Conservation (phyloP, 495 filamentous ascomycete species). For the Penicillium cataractarum region DNA sequence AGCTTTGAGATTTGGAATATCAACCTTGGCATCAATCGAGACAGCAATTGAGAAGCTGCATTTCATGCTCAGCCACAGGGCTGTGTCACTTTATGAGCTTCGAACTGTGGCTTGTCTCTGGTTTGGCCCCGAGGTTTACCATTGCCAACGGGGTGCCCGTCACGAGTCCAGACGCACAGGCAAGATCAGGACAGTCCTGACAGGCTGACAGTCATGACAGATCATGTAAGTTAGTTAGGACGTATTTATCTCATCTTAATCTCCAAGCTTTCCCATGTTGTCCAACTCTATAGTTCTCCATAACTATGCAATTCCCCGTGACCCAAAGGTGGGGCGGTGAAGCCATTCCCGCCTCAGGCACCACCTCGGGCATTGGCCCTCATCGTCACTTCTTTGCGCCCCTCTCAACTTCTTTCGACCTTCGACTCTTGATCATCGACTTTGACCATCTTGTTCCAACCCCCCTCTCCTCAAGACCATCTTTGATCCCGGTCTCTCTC, state of each 20-base stretch:
- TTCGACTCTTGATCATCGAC: neutral
- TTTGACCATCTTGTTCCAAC: slow-evolving; percentile 17
- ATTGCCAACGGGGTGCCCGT: neutral
- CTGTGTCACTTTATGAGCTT: neutral
- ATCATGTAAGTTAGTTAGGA: neutral
- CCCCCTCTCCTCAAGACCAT: slow-evolving; percentile 17
- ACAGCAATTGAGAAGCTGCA: neutral
- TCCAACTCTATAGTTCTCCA: neutral
- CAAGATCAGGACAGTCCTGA: no score
- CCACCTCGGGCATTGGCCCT: slow-evolving; percentile 17
- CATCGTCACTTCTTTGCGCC: slow-evolving; percentile 25
- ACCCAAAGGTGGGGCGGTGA: slow-evolving; percentile 19
- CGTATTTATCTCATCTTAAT: neutral
- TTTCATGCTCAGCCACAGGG: neutral
- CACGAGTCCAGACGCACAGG: neutral
- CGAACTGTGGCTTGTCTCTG: neutral
- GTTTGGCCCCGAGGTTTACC: neutral
- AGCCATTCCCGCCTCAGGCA: slow-evolving; percentile 11
- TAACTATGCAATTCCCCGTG: neutral
- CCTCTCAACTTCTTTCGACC: slow-evolving; percentile 16
- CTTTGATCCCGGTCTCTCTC: slow-evolving; percentile 18
- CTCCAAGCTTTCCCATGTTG: neutral
- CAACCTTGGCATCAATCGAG: neutral
- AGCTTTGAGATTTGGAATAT: slow-evolving; percentile 4
- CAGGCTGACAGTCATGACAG: slow-evolving; percentile 1